Evolutionary conservation across 2,329 filamentous ascomycete species (phyloP), one percentile per base, ranked within the genome.

Genomic region (Trichophyton simii): DNA sequence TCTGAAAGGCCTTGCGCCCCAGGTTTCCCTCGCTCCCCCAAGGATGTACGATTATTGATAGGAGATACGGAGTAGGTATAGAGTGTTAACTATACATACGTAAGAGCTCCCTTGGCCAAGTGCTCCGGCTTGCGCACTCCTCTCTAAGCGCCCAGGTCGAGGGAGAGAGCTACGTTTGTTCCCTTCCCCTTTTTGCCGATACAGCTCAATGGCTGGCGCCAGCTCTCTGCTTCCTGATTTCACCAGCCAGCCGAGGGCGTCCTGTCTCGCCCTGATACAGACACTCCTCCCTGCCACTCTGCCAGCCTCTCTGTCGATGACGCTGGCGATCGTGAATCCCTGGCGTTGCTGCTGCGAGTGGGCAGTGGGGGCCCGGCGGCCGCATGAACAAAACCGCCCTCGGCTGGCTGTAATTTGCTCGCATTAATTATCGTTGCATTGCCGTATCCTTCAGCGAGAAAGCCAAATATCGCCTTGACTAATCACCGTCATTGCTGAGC

Each of bases 351-450:
- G 50, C 50, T 54, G 50, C 50, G 50, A 54, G 50, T 31, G 50
- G 50, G 50, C 50, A n/a, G 50, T 55, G 50, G 50, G 50, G 50
- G 50, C 25, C 50, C 50, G 50, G 18, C 50, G 50, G 50, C 50
- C 50, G 50, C 50, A 55, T 55, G 31, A 55, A 55, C 28, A 55
- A 55, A 55, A 55, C 22, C 22, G 9, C 50, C 28, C 50, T 55
- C 31, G 13, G 18, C 50, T 1, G 20, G 31, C 11, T 55, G 28
- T 36, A 55, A 55, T 55, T 55, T 55, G 50, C 28, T 36, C 50
- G 50, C 50, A 50, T 20, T 28, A 20, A 36, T 36, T 36, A 34
- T 55, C 50, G 31, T 44, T 55, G 50, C 50, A 55, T 55, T 55
- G 50, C 50, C 50, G 50, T 55, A 34, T 34, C 28, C 50, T 55